Conservation (phyloP, 176 grass and related monocot species). For the Aegilops speltoides region DNA sequence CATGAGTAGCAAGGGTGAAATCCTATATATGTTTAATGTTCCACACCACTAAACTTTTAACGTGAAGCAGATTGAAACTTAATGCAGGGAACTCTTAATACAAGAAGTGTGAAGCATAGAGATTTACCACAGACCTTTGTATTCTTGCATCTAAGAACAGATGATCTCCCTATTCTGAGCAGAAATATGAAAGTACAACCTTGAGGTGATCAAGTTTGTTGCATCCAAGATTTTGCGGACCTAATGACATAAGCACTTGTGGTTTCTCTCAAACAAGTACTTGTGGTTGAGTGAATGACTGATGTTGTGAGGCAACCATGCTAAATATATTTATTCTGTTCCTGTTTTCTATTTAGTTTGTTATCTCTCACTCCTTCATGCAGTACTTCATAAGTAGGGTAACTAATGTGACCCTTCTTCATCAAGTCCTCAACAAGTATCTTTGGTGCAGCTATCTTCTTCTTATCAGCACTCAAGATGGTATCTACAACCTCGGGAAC, state of each 20-base stretch:
- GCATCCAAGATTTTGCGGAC: neutral
- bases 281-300: constrained; percentile 1
- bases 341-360: constrained; percentile 51
- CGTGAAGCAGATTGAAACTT: neutral
- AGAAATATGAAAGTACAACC: constrained; percentile 5
- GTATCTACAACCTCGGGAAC: constrained; percentile 74
- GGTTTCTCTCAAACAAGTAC: neutral
- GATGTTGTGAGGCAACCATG: constrained; percentile 1
- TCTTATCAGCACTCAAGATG: constrained; percentile 85
- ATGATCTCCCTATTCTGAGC: constrained; percentile 27
- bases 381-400: constrained; percentile 82
- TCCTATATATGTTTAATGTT: neutral
- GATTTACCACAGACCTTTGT: neutral
- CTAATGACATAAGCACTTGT: constrained; percentile 18
- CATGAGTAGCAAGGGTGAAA: neutral
- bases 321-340: constrained; percentile 19
- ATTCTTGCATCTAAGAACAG: constrained; percentile 15
- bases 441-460: constrained; percentile 91
- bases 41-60: neutral
- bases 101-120: neutral
- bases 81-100: neutral
- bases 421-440: constrained; percentile 93
- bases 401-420: constrained; percentile 91
- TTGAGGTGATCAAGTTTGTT: constrained; percentile 9
- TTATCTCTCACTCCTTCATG: constrained; percentile 91